Conservation (phyloP, 1,284 basidiomycete species). For the Macrocybe sp. region DNA sequence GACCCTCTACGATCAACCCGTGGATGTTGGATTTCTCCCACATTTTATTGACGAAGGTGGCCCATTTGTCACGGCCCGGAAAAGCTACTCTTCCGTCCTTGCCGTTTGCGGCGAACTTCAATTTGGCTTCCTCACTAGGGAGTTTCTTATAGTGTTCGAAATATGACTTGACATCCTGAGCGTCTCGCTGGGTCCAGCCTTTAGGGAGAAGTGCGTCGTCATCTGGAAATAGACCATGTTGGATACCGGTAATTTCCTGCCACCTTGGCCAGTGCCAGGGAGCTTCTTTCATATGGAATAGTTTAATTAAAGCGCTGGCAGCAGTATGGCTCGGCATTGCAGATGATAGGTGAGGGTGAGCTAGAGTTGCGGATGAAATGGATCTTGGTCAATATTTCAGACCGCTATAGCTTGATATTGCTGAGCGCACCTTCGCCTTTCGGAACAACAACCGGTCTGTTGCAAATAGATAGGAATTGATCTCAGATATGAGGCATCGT, state of each 20-base stretch:
- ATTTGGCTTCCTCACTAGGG: slow-evolving; percentile 10
- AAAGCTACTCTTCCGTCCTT: slow-evolving; percentile 1
- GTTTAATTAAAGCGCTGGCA: slow-evolving; percentile 11
- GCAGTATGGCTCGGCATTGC: slow-evolving; percentile 17
- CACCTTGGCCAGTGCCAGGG: slow-evolving; percentile 18
- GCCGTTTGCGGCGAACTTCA: slow-evolving; percentile 11
- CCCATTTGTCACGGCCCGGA: slow-evolving; percentile 19
- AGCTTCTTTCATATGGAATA: slow-evolving; percentile 10
- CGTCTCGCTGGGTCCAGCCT: slow-evolving; percentile 11
- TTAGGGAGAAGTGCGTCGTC: slow-evolving; percentile 14
- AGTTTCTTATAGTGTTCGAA: slow-evolving; percentile 10
- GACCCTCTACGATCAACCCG: slow-evolving; percentile 9
- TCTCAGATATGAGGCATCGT: no score
- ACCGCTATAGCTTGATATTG: no score
- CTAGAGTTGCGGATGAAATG: no score
- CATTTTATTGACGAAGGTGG: slow-evolving; percentile 6
- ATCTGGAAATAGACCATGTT: slow-evolving; percentile 15
- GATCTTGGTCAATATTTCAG: no score
- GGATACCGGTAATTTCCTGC: slow-evolving; percentile 17
- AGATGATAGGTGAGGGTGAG: no score
- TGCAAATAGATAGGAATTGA: no score
- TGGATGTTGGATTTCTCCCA: slow-evolving; percentile 21
- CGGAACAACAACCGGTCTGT: no score
- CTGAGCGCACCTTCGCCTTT: no score
- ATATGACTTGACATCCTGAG: slow-evolving; percentile 11